Conservation (phyloP, 2,329 filamentous ascomycete genomes). For the Ceratocystis papillata region DNA sequence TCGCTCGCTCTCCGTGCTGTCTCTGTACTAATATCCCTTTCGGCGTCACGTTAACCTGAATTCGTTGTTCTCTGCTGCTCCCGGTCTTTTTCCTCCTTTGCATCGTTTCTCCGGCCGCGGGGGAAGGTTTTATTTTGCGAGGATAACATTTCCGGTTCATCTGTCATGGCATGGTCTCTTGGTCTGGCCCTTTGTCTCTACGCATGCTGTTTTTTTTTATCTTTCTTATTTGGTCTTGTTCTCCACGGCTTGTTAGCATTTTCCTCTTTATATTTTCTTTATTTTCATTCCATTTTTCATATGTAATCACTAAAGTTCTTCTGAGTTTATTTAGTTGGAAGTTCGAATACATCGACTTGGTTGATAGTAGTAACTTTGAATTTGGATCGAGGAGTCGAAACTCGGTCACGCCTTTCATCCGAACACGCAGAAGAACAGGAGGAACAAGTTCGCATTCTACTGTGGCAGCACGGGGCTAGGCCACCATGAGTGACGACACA, state of each 20-base stretch:
- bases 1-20: not conserved
- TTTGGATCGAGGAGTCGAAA: too few relatives aligned
- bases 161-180: not conserved
- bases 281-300: not conserved
- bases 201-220: not conserved
- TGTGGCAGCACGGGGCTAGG: too few relatives aligned
- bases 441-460: too few relatives aligned
- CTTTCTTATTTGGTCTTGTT: not conserved
- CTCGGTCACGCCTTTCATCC: too few relatives aligned
- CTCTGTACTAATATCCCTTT: constrained; percentile 15
- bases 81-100: not conserved
- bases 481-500: too few relatives aligned
- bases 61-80: not conserved
- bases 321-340: too few relatives aligned
- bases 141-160: too few relatives aligned
- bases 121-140: too few relatives aligned
- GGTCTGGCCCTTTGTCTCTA: not conserved
- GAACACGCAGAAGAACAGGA: too few relatives aligned
- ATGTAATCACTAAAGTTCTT: not conserved
- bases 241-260: constrained; percentile 4
- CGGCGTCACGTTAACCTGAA: not conserved
- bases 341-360: too few relatives aligned
- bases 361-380: too few relatives aligned
- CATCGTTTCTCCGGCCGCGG: too few relatives aligned
- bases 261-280: not conserved